Conservation (phyloP, 2,329 filamentous ascomycete genomes). For the Acephala macrosclerotiorum region DNA sequence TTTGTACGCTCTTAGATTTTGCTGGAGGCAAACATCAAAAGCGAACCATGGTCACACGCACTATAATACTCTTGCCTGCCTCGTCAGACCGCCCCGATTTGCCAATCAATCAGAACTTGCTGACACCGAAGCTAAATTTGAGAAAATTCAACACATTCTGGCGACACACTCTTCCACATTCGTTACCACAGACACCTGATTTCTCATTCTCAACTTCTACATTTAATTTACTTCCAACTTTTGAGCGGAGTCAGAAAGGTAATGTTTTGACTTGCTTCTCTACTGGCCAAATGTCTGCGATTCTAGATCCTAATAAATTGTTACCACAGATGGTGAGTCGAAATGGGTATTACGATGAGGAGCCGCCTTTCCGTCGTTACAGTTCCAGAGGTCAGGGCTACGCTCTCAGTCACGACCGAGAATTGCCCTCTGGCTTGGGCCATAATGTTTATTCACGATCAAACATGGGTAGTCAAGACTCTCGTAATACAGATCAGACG, state of each 20-base stretch:
- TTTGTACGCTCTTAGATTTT: neutral
- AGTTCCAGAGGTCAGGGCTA: slow-evolving; percentile 36
- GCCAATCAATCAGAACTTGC: slow-evolving; percentile 23
- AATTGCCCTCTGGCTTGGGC: slow-evolving; percentile 25
- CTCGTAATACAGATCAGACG: slow-evolving; percentile 27
- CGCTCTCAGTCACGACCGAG: slow-evolving; percentile 40
- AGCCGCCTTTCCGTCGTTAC: slow-evolving; percentile 39
- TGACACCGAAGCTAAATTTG: slow-evolving; percentile 8
- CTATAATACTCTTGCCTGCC: slow-evolving; percentile 4
- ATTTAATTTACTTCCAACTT: slow-evolving; percentile 6
- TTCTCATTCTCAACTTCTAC: slow-evolving; percentile 13
- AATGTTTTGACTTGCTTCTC: slow-evolving; percentile 5
- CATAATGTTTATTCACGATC: slow-evolving; percentile 28
- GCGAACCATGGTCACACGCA: slow-evolving; percentile 7
- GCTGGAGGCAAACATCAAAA: slow-evolving; percentile 3
- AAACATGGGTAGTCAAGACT: slow-evolving; percentile 3
- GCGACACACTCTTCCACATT: slow-evolving; percentile 19
- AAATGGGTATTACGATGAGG: slow-evolving; percentile 34
- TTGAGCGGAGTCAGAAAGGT: neutral
- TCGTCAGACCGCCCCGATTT: slow-evolving; percentile 18
- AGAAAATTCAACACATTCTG: slow-evolving; percentile 21
- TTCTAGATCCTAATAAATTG: slow-evolving; percentile 23
- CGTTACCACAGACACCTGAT: slow-evolving; percentile 21
- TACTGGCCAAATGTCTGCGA: neutral
- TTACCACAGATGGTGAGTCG: slow-evolving; percentile 25